Evolutionary conservation across 2,329 filamentous ascomycete genomes (phyloP), one percentile per base, ranked within the genome.

Genomic region (Allantophomopsis cytisporea): DNA sequence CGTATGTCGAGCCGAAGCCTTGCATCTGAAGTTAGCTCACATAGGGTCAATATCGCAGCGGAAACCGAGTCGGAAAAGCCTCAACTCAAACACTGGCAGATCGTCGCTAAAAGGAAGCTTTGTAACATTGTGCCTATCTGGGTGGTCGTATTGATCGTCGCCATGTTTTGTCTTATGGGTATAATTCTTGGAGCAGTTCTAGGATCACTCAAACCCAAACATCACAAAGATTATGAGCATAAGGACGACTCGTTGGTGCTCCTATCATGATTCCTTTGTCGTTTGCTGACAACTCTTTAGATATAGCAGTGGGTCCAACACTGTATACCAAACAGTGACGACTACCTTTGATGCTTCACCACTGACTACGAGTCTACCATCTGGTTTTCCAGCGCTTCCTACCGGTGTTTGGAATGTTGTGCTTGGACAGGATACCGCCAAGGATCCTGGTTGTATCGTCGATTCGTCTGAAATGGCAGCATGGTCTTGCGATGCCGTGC

Each of bases 101-200:
- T 55, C 10, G 58, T 64, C 35, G 73, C 72, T 10, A 69, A 63
- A 50, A 67, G 62, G 50, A 74, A 69, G 46, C 50, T 76, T 4
- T 76, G 70, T 51, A 71, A 72, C 5, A 62, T 78, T 15, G 59
- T 80, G 15, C 76, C 76, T 1, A 70, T 71, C 42, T 80, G 76
- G 76, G 73, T 70, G 1, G 63, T 80, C 21, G 65, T 65, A 35
- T 53, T 80, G 11, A 54, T 69, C 2, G 62, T 65, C 2, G 50
- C 76, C 15, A 46, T 76, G 8, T 49, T 79, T 28, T 60, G 77
- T 54, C 61, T 80, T 2, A 61, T 78, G 45, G 74, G 71, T 17
- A 66, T 73, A 15, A 69, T 79, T 10, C 61, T 76, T 35, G 72
- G 68, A 16, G 65, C 62, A 11, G 50, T 54, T 3, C 43, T 55